phyloP scores from a whole-genome alignment of 176 grass and related monocot genomes.

The Avena insularis region DNA sequence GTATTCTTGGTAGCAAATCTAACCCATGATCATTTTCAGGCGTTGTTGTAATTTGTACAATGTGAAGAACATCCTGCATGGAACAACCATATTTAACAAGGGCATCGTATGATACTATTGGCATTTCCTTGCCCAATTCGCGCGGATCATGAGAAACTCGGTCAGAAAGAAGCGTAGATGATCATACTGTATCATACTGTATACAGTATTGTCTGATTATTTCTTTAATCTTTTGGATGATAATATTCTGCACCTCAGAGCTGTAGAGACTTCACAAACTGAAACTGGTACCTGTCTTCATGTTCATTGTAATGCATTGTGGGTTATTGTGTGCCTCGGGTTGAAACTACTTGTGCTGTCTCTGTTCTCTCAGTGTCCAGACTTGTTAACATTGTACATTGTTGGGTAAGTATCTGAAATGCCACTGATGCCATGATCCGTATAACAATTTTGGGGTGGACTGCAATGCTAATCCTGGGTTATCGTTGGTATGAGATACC shows the following conservation, averaged over 20 bases:
- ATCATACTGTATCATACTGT: conserved; percentile 59
- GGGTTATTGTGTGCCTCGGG: conserved; percentile 8
- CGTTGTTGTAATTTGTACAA: conserved; percentile 44
- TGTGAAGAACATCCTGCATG: conserved; percentile 45
- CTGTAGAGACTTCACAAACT: conserved; percentile 46
- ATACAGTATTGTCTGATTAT: conserved; percentile 54
- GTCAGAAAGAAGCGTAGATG: conserved; percentile 40
- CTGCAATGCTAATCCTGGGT: neutral
- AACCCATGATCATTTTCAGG: conserved; percentile 41
- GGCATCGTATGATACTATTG: conserved; percentile 22
- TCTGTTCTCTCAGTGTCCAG: neutral
- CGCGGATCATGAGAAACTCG: conserved; percentile 9
- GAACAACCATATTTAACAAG: conserved; percentile 50
- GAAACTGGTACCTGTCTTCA: conserved; percentile 28
- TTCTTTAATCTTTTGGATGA: conserved; percentile 62
- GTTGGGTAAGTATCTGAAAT: neutral
- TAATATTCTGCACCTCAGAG: conserved; percentile 29
- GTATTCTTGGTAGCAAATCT: conserved; percentile 8
- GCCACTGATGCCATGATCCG: neutral
- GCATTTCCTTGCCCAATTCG: conserved; percentile 36
- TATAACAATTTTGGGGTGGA: neutral
- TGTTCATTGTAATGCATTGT: conserved; percentile 45
- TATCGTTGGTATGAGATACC: neutral
- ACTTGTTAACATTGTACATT: neutral
- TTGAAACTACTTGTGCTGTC: neutral